A percentile compares a stretch with the other conserved stretches of the same genome.
These are phyloP conservation scores for Solidago caesia DNA, from an alignment of 129 eudicot genomes.

Conservation along the genomic window DNA sequence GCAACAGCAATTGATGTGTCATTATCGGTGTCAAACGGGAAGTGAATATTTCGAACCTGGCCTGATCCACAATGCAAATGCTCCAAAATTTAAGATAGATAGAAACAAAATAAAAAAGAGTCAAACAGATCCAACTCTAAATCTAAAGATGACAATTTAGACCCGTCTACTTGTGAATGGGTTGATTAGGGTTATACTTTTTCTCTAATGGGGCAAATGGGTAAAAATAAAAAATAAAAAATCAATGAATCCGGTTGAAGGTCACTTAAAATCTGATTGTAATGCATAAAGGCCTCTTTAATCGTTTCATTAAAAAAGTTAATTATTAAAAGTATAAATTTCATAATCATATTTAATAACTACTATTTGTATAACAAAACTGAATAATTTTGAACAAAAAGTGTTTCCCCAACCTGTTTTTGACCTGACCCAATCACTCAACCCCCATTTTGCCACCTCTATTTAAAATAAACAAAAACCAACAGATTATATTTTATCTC, in stretches of 20 bases:
- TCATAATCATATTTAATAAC: background rate
- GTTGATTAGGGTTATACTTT: background rate
- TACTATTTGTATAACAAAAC: too few species aligned
- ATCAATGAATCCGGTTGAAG: too few species aligned
- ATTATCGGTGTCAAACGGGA: conserved; percentile 86
- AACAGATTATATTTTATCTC: background rate
- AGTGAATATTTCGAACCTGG: conserved; percentile 82
- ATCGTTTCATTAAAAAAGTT: too few species aligned
- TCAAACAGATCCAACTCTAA: background rate
- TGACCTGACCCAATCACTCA: background rate
- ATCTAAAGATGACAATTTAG: background rate
- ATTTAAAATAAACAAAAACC: background rate
- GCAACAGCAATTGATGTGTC: conserved; percentile 96
- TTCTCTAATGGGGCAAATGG: background rate
- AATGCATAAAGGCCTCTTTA: background rate
- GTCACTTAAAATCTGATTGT: background rate
- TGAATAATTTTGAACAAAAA: background rate
- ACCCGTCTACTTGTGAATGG: background rate
- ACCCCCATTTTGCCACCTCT: background rate
- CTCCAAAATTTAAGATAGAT: conserved; percentile 9
- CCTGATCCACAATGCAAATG: conserved; percentile 45
- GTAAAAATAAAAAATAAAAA: background rate
- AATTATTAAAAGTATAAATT: too few species aligned
- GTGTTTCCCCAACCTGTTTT: background rate
- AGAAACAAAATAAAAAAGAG: background rate